Evolutionary conservation across 257 asterid genomes (phyloP).

Genomic region (Lycium ferocissimum): DNA sequence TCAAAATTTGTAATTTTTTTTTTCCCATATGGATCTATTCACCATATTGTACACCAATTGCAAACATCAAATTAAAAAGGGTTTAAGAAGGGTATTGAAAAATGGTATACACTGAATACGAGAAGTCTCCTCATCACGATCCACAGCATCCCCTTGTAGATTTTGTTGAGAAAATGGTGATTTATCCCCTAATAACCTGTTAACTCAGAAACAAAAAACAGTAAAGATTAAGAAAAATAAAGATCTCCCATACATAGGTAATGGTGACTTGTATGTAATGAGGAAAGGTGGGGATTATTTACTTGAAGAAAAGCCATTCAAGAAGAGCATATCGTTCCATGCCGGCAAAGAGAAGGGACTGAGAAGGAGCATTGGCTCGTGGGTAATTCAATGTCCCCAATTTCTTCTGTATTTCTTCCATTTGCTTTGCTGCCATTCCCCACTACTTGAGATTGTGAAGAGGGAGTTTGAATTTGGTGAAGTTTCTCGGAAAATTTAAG

Average conservation of each 20-base stretch:
- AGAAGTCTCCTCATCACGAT: constrained; percentile 95
- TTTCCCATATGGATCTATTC: neutral
- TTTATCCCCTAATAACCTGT: constrained; percentile 90
- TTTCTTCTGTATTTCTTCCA: constrained; percentile 93
- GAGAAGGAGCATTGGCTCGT: constrained; percentile 91
- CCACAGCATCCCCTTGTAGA: constrained; percentile 81
- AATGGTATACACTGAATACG: constrained; percentile 77
- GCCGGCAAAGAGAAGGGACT: constrained; percentile 98
- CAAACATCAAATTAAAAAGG: neutral
- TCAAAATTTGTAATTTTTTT: too few relatives aligned
- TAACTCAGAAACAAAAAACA: neutral
- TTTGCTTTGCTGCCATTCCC: constrained; percentile 82
- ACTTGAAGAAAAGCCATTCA: constrained; percentile 99
- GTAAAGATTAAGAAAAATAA: neutral
- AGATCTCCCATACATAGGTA: neutral
- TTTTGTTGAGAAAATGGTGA: constrained; percentile 97
- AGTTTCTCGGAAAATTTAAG: too few relatives aligned
- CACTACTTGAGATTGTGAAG: too few relatives aligned
- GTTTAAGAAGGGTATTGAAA: constrained; percentile 17
- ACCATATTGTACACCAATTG: neutral
- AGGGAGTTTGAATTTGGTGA: constrained; percentile 7
- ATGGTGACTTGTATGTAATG: neutral
- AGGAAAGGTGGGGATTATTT: neutral
- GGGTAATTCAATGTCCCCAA: constrained; percentile 67
- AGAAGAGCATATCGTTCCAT: constrained; percentile 99